phyloP scores from a whole-genome alignment of 192 early-diverging fungal genomes.

The Rhizoclosmatium sp. region DNA sequence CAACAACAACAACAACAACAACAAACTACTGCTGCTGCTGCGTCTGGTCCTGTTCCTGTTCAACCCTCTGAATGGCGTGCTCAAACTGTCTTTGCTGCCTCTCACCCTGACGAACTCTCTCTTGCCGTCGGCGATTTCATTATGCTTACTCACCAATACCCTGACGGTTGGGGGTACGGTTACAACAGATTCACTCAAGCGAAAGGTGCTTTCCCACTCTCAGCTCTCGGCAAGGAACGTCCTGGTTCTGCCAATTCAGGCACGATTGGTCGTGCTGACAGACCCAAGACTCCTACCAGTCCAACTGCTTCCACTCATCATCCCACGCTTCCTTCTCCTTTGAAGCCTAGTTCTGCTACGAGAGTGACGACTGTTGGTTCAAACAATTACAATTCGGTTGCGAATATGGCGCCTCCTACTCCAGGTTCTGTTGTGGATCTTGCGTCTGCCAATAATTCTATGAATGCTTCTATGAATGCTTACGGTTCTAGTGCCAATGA shows the following conservation, averaged over 20 bases:
- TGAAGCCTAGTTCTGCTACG: background rate
- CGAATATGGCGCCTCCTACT: background rate
- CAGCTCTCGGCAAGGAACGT: slow-evolving; percentile 30
- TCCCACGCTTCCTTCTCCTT: background rate
- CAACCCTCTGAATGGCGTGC: background rate
- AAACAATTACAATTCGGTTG: background rate
- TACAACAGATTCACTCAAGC: slow-evolving; percentile 4
- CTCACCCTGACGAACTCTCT: background rate
- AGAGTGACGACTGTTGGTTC: background rate
- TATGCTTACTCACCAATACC: slow-evolving; percentile 38
- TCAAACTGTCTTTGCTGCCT: background rate
- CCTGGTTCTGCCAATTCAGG: background rate
- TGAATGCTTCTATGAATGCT: no score
- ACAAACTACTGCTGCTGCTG: background rate
- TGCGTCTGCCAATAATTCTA: no score
- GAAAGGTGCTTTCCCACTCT: slow-evolving; percentile 46
- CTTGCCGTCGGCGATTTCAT: background rate
- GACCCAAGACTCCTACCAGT: background rate
- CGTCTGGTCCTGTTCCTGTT: background rate
- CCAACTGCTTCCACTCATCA: background rate
- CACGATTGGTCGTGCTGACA: no score
- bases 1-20: background rate
- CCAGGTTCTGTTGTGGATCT: background rate
- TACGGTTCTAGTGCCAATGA: background rate
- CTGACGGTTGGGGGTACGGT: slow-evolving; percentile 51